These are phyloP conservation scores for Canna indica DNA, from an alignment of 176 grass and related monocot genomes.

Conservation along the genomic window DNA sequence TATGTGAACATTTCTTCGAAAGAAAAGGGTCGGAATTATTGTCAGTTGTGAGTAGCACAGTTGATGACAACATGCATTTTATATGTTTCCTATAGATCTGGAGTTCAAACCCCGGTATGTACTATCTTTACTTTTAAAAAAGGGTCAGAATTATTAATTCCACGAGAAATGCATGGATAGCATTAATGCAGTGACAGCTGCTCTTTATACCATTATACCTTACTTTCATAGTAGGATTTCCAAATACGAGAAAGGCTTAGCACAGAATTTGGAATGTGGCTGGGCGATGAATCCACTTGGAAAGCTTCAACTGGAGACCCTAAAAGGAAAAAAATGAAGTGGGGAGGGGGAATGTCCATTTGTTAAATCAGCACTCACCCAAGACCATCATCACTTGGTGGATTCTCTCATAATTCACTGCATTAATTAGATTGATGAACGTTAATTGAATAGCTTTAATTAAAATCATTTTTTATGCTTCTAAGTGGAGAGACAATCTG, in stretches of 20 bases:
- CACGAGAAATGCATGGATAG: not conserved
- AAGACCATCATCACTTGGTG: not conserved
- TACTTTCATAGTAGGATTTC: conserved; percentile 6
- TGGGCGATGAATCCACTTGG: not conserved
- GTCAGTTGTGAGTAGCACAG: too few species aligned
- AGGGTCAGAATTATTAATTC: not conserved
- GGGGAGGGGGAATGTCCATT: not conserved
- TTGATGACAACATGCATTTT: too few species aligned
- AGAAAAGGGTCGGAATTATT: too few species aligned
- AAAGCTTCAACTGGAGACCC: not conserved
- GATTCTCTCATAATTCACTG: conserved; percentile 14
- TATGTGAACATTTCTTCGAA: too few species aligned
- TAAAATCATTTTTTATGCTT: not conserved
- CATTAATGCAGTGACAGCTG: not conserved
- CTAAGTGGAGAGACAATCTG: not conserved
- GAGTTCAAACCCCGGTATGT: too few species aligned
- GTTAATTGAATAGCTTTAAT: not conserved
- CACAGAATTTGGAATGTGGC: conserved; percentile 6
- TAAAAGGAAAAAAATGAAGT: not conserved
- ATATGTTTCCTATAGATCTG: too few species aligned
- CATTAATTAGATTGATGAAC: not conserved
- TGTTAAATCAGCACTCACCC: conserved; percentile 17
- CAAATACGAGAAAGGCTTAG: conserved; percentile 1
- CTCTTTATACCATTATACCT: not conserved
- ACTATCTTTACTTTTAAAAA: too few species aligned